phyloP scores from a whole-genome alignment of 495 filamentous ascomycete species.

The Haplographium delicatum region DNA sequence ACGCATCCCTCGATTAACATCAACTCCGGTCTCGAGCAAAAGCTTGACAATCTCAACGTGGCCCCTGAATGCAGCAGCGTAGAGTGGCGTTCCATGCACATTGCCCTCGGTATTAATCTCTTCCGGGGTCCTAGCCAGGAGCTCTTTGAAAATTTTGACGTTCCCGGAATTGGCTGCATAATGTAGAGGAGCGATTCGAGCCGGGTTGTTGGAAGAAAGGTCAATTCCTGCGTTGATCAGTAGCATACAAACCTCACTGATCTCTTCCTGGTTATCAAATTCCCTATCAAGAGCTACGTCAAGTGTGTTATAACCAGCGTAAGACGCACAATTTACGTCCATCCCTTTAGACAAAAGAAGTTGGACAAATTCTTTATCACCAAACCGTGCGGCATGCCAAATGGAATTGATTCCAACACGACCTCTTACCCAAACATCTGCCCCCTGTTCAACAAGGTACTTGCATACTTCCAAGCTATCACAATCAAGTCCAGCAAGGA shows the following conservation, averaged over 20 bases:
- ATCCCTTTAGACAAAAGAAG: not conserved
- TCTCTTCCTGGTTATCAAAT: not conserved
- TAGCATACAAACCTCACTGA: not conserved
- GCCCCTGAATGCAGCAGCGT: not conserved
- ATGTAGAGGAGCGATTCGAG: not conserved
- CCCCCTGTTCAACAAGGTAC: not conserved
- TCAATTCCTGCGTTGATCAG: not conserved
- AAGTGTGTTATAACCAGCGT: not conserved
- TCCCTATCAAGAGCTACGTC: not conserved
- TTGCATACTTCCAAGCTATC: not conserved
- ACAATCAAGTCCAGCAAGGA: not conserved
- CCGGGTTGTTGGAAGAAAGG: not conserved
- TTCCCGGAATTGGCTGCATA: not conserved
- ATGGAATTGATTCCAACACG: not conserved
- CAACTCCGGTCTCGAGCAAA: not conserved
- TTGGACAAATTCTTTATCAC: not conserved
- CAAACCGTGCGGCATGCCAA: not conserved
- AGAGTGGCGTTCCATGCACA: slow-evolving; percentile 1
- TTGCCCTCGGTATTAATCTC: not conserved
- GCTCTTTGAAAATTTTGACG: not conserved
- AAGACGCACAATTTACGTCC: not conserved
- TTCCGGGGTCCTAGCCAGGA: not conserved
- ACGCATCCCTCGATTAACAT: not conserved
- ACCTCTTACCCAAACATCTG: not conserved
- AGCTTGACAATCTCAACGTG: not conserved